Evolutionary conservation across 176 grass and related monocot species (phyloP), one percentile per base, ranked within the genome.

Genomic region (Hordeum marinum): DNA sequence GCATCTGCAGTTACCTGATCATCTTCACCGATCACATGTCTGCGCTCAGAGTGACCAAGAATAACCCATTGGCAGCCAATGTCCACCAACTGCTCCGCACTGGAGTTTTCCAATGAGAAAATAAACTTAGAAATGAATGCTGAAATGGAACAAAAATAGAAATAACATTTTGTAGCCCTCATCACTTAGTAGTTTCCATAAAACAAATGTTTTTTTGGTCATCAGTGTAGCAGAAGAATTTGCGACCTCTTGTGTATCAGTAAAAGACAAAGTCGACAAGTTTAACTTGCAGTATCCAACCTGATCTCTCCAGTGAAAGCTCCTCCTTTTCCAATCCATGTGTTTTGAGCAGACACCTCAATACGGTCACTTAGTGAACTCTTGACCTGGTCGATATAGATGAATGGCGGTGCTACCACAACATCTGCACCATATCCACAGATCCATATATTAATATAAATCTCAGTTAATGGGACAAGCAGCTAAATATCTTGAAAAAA

Each of bases 261-360:
- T 18, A 73, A 81, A 80, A 68, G 68, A 46, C 3, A 76, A 62
- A 24, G 23, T 24, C 5, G 6, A 60, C 26, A 34, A 50, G 68
- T 68, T 67, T 36, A 75, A 48, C 9, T 68, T 14, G 25, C 42
- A 75, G 45, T 20, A 58, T 15, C 27, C 14, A 79, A 98, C 93
- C 97, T 96, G 86, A 96, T 99, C 80, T 99, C 97, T 80, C 93
- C 97, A n/a, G 97, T 99, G 69, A 77, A 99, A 50, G 97, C 97
- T 88, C 94, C 97, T 82, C 97, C 94, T 87, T 99, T 99, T 76
- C 90, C 89, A 72, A 92, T 84, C 96, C 96, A 99, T 42, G 80
- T 83, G 83, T 99, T 99, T 75, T 96, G 94, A 84, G 88, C 94
- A 73, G 94, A 99, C 71, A 99, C 61, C 77, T 99, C 96, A 88